Percentiles rank a stretch among this genome's conserved stretches.
Evolutionary conservation across 352 stramenopile species (phyloP).

Genomic region (Phytophthora megakarya): DNA sequence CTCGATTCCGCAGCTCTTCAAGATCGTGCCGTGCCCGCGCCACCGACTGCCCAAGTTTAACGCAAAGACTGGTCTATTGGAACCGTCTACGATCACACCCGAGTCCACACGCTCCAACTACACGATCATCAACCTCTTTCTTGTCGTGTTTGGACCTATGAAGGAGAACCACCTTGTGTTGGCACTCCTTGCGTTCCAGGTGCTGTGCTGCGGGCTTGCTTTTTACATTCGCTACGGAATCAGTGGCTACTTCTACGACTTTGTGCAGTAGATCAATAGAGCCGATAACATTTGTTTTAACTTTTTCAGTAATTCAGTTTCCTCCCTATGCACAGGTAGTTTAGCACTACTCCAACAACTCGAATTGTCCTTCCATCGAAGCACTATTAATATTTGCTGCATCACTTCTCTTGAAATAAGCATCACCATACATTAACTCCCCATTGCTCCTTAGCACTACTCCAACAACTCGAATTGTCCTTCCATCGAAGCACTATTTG

Average conservation of each 20-base stretch:
- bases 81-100: slow-evolving; percentile 92
- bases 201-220: slow-evolving; percentile 67
- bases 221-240: slow-evolving; percentile 88
- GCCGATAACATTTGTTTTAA: slow-evolving; percentile 7
- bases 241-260: slow-evolving; percentile 90
- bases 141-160: slow-evolving; percentile 87
- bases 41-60: slow-evolving; percentile 97
- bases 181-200: slow-evolving; percentile 75
- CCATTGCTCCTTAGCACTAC: background rate
- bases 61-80: slow-evolving; percentile 88
- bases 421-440: background rate
- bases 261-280: slow-evolving; percentile 68
- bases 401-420: too few species aligned
- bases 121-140: slow-evolving; percentile 89
- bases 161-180: slow-evolving; percentile 74
- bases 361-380: background rate
- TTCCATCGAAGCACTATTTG: background rate
- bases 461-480: background rate
- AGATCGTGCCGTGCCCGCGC: slow-evolving; percentile 96
- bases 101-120: slow-evolving; percentile 84
- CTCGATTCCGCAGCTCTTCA: slow-evolving; percentile 97
- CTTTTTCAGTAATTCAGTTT: slow-evolving; percentile 10
- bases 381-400: too few species aligned
- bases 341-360: slow-evolving; percentile 10
- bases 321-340: background rate